Evolutionary conservation across 371 early-diverging fungal genomes (phyloP), one percentile per base, ranked within the genome.

Genomic region (Circinella umbellata): DNA sequence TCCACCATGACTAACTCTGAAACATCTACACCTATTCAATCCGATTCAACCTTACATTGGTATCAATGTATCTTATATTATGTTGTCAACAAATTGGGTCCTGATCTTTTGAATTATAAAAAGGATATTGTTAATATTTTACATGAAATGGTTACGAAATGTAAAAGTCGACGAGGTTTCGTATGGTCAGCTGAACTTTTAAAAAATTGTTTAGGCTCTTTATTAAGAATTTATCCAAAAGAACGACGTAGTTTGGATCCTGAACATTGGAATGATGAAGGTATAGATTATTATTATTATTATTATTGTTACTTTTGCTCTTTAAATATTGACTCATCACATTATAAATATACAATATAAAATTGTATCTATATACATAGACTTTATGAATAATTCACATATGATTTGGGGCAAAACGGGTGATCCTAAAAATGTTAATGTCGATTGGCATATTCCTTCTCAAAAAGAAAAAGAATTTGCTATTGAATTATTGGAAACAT

Each of bases 381-480:
- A 82, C 61, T 85, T 81, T 73, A 84, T 83, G 72, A 70, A 77
- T 13, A 79, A 85, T 37, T 89, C 90, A n/a, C 91, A 94, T 70
- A 73, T 85, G 70, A 73, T 88, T 13, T 96, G 96, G 96, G 95
- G 95, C 4, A 74, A 86, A 36, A 79, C 86, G 4, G 79, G 80
- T 0, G 79, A 89, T 63, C 82, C 88, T 3, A 76, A 85, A 2
- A 73, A 85, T 55, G 70, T 93, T 15, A 63, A 79, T 14, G 69
- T 94, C 18, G 70, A 86, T 57, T 96, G 97, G 97, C 95, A 95
- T 70, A 73, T 83, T 10, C 95, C 96, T 4, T 80, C 81, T 10
- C 77, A 84, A 46, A 80, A 80, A 1, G 96, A 94, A 68, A 82
- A 90, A 20, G 79, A 83, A 36, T 89, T 91, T 71, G 94, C 92